A percentile compares a stretch with the other conserved stretches of the same genome.
Conservation (phyloP, 768 basidiomycete genomes). For the Mycena leptocephala region DNA sequence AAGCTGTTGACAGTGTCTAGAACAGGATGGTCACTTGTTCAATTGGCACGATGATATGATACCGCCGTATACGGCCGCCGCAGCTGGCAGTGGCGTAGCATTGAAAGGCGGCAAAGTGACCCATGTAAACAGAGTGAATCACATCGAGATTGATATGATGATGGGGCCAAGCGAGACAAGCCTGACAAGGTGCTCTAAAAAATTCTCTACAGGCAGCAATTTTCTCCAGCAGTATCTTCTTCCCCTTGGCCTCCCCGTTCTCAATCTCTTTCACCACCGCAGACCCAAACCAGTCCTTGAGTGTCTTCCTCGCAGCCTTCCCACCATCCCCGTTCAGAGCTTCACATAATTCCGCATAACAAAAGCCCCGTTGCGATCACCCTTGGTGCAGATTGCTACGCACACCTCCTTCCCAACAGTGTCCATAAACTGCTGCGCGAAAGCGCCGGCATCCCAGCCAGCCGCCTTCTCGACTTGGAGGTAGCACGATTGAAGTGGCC, state of each 20-base stretch:
- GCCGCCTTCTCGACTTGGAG: conserved; percentile 67
- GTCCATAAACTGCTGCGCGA: conserved; percentile 73
- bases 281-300: conserved; percentile 74
- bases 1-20: no score
- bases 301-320: conserved; percentile 55
- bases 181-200: background rate
- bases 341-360: conserved; percentile 84
- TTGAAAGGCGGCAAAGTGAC: no score
- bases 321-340: conserved; percentile 63
- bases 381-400: conserved; percentile 70
- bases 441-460: conserved; percentile 71
- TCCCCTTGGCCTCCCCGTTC: conserved; percentile 77
- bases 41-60: no score
- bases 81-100: no score
- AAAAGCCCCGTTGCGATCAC: conserved; percentile 77
- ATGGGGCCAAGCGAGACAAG: background rate
- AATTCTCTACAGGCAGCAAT: conserved; percentile 46
- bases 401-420: conserved; percentile 68
- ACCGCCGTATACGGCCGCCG: no score
- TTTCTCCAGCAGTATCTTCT: conserved; percentile 77
- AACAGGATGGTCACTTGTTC: no score
- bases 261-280: conserved; percentile 65
- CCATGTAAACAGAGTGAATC: no score
- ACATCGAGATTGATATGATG: no score
- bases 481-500: conserved; percentile 86